These are phyloP conservation scores for Podosphaera xanthii DNA, from an alignment of 2,329 filamentous ascomycete species.

Conservation along the genomic window DNA sequence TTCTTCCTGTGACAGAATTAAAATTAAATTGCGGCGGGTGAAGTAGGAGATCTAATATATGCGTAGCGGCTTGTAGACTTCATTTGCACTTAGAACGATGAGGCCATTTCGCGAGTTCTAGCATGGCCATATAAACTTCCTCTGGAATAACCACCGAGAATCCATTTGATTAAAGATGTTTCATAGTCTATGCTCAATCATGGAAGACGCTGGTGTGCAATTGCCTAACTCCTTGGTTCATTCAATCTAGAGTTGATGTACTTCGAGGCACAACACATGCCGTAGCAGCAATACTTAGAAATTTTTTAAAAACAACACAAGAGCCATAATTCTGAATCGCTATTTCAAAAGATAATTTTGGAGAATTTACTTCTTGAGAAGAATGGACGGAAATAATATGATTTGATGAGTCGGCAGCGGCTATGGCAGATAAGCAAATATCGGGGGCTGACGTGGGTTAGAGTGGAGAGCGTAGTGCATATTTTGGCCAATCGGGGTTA, in stretches of 20 bases:
- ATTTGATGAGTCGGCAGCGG: too few relatives aligned
- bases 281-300: background rate
- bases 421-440: too few relatives aligned
- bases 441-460: too few relatives aligned
- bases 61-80: background rate
- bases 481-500: too few relatives aligned
- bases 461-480: too few relatives aligned
- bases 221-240: background rate
- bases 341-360: background rate
- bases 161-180: background rate
- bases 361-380: too few relatives aligned
- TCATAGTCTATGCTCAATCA: background rate
- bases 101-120: background rate
- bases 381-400: too few relatives aligned
- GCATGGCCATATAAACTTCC: background rate
- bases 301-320: too few relatives aligned
- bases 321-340: background rate
- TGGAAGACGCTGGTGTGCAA: background rate
- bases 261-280: background rate
- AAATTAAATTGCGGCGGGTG: too few relatives aligned
- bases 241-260: background rate
- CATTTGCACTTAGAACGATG: background rate
- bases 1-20: too few relatives aligned
- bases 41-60: background rate
- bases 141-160: background rate